Base-by-base conservation (phyloP, 495 filamentous ascomycete genomes). In the Bacidia gigantensis region DNA sequence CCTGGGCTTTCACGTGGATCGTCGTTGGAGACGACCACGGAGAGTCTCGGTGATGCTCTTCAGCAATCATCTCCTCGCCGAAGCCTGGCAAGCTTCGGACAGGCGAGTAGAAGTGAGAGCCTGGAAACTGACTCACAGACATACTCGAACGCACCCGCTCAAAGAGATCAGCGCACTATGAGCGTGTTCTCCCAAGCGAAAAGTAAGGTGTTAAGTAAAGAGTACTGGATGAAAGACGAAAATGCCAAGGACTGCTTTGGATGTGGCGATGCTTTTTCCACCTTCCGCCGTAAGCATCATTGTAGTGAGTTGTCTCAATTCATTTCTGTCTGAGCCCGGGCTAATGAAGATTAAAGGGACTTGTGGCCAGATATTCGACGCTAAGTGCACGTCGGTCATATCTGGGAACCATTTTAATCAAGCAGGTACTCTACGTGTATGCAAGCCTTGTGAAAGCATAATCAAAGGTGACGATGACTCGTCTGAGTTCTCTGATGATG, bases 211-310 rank as follows among this genome's bases (percentile, higher is more conserved):
- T 70, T 97, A 12, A 95, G 83, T 58, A 90, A 85, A 63, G 87
- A 95, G 50, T 97, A 93, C 62, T 99, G 93, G 93, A 99, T 99
- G 93, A 84, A 86, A 43, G 93, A 99, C 67, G 93, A 97, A 61
- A 95, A 93, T 62, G 90, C 89, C 43, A 97, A 90, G 66, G 90
- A 96, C 58, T 99, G 93, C 63, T 99, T 97, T 61, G 75, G 86
- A 43, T 99, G 93, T 60, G 83, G 82, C 41, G 82, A 87, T 56
- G 75, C 86, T 18, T 97, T 99, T 59, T 84, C 87, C 2, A 93
- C 93, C 20, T 97, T 95, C 62, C 78, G 93, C 51, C 79, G 93
- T 51, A 97, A 97, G 62, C 93, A 99, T 67, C 93, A 99, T 62
- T 99, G 93, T 62, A 80, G 93, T 60, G 18, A 32, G 22, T 32